Evolutionary conservation across 176 grass and related monocot genomes (phyloP), one percentile per base, ranked within the genome.

Genomic region (Juncus inflexus): DNA sequence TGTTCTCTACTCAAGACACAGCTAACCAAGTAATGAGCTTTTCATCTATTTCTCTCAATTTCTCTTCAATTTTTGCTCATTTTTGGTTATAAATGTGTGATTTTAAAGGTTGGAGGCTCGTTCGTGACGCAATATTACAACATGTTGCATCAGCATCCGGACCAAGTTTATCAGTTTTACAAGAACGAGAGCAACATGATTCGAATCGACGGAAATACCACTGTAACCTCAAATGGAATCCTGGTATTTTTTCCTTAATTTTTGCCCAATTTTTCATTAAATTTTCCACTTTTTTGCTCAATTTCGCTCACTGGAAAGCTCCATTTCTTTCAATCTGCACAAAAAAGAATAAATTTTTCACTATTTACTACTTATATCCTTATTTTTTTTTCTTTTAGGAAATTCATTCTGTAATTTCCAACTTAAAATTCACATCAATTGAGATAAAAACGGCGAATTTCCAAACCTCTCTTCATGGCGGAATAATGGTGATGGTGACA

Each of bases 401-500:
- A 73, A 96, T 96, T 65, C 78, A 96, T 72, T 52, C 74, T 51
- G 83, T 90, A 45, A 62, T 90, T 52, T 87, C 87, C 76, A 76
- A 64, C 64, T 58, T 90, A 55, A 85, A 85, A 77, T 61, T 96
- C 54, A 71, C 70, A 41, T 83, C 80, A 74, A 79, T 96, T 16
- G 87, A 96, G 79, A 79, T 96, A 60, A 96, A 81, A 71, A 87
- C 87, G 37, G 91, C 87, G 7, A 90, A 96, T 71, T 96, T 79
- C 50, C 50, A 90, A 54, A 75, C 86, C 40, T 90, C 91, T 43
- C 90, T 75, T 66, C 63, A 38, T 63, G 79, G 58, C 1, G 69
- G 87, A 0, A 64, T 96, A 49, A 62, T 73, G 60, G 70, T 86
- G 62, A 42, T 90, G 84, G 91, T 90, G 74, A 87, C 91, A 62